phyloP scores from a whole-genome alignment of 2,329 filamentous ascomycete species.

The Fusarium subtropicale region DNA sequence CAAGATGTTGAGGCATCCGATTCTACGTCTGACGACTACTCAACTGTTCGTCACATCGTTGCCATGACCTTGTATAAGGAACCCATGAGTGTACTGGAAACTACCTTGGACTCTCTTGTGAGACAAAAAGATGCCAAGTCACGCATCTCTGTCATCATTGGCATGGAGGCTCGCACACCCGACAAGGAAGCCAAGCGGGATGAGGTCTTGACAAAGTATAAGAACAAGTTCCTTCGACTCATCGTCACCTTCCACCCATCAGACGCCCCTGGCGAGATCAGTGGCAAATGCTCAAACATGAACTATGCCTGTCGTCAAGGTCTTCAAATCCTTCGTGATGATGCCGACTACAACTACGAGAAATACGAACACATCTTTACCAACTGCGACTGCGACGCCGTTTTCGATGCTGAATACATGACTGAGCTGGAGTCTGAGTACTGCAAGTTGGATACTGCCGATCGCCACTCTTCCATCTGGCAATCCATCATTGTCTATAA shows the following conservation, averaged over 20 bases:
- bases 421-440: conserved; percentile 33
- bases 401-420: conserved; percentile 42
- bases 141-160: conserved; percentile 22
- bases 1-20: conserved; percentile 24
- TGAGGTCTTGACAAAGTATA: conserved; percentile 26
- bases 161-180: conserved; percentile 31
- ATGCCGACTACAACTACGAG: conserved; percentile 35
- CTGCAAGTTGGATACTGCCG: conserved; percentile 20
- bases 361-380: conserved; percentile 42
- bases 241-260: conserved; percentile 32
- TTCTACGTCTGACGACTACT: not conserved
- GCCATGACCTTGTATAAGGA: conserved; percentile 36
- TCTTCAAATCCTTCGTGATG: conserved; percentile 27
- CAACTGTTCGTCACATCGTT: conserved; percentile 31
- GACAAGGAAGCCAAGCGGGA: conserved; percentile 27
- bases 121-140: conserved; percentile 20
- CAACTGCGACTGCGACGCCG: conserved; percentile 44
- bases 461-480: conserved; percentile 44
- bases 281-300: conserved; percentile 36
- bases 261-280: conserved; percentile 21
- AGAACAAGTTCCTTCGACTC: conserved; percentile 26
- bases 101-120: conserved; percentile 29
- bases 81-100: conserved; percentile 28
- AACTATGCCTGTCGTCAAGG: conserved; percentile 36
- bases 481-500: conserved; percentile 45